Evolutionary conservation across 192 early-diverging fungal genomes (phyloP), one percentile per base, ranked within the genome.

Genomic region (Backusella mclennaniae): DNA sequence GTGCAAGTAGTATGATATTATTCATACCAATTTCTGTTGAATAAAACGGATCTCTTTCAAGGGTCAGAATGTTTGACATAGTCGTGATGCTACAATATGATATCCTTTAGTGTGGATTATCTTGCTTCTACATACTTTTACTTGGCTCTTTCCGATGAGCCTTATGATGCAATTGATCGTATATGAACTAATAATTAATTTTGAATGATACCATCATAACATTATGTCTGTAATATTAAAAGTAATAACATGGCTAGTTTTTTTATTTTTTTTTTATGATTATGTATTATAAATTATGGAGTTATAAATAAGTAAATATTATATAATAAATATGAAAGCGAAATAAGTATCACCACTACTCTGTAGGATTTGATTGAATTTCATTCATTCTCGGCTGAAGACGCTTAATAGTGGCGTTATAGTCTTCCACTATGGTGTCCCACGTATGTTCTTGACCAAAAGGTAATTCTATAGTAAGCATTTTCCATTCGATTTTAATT

Each of bases 401-500:
- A 7, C n/a, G 26, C 29, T 67, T 41, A 1, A 75, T 36, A n/a
- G 9, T 36, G 1, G 6, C 7, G 26, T 19, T 29, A 4, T 75
- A 66, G 6, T 75, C 73, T 1, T 29, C 15, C n/a, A 42, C 41
- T 44, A 71, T 71, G n/a, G 69, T 17, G 0, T 12, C 1, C 69
- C 69, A 71, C 5, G 39, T 71, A 44, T 71, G 41, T 71, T 71
- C 69, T 26, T 29, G 39, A 6, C 69, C 69, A 71, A 71, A 71
- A 4, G 69, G 69, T 29, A 39, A 39, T 46, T 71, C 69, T 14
- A 71, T 71, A 6, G 41, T 71, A 2, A 71, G 29, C n/a, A 23
- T 39, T 21, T 76, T 71, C 35, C 86, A 79, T 73, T 88, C 84
- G 44, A 68, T 71, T 17, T 74, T 79, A 63, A 88, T 85, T 12